Percentiles rank a stretch among this genome's conserved stretches.
phyloP scores from a whole-genome alignment of 345 rosid genomes.

The Brassica rapa region DNA sequence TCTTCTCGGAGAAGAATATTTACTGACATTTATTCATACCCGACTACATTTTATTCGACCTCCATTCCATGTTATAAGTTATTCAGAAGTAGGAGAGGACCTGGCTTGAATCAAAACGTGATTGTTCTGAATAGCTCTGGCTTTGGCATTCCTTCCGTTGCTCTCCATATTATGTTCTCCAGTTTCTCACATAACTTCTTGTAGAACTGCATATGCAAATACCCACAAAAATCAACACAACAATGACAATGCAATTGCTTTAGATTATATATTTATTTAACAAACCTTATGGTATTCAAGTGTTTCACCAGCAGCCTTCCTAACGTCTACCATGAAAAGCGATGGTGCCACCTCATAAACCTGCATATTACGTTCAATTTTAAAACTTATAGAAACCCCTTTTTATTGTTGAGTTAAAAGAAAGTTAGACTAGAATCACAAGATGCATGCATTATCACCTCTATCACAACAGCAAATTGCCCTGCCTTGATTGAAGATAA shows the following conservation, averaged over 20 bases:
- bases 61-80: neutral
- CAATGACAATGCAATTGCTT: neutral
- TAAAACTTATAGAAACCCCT: neutral
- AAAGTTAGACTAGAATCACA: neutral
- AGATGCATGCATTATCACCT: too few relatives aligned
- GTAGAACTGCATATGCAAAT: conserved; percentile 62
- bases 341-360: conserved; percentile 88
- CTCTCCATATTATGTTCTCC: conserved; percentile 76
- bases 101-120: conserved; percentile 50
- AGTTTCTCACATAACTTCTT: conserved; percentile 71
- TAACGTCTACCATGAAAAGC: conserved; percentile 87
- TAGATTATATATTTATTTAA: neutral
- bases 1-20: neutral
- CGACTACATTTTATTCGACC: neutral
- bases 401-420: neutral
- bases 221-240: neutral
- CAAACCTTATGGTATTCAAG: conserved; percentile 87
- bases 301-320: conserved; percentile 91
- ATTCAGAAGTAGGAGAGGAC: neutral
- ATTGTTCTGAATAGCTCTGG: conserved; percentile 49
- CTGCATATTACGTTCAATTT: conserved; percentile 39
- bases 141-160: conserved; percentile 49
- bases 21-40: neutral
- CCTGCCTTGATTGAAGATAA: conserved; percentile 55
- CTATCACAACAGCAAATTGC: conserved; percentile 75